Percentiles rank a stretch among this genome's conserved stretches.
Conservation (phyloP, 352 stramenopile genomes). For the Vaucheria bursata region DNA sequence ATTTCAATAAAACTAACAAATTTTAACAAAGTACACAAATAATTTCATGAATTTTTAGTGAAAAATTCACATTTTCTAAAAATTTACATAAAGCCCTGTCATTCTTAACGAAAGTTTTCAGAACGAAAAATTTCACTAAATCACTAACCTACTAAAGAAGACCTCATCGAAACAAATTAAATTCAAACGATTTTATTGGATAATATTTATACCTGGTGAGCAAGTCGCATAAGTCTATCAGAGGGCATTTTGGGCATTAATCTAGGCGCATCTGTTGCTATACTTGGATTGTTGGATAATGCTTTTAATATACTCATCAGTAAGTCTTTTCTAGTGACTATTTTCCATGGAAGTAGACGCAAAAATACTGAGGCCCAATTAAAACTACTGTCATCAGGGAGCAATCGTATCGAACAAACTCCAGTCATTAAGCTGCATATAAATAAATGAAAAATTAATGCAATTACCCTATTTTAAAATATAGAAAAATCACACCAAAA, state of each 20-base stretch:
- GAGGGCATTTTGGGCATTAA: slow-evolving; percentile 30
- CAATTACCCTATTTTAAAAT: no score
- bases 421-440: slow-evolving; percentile 37
- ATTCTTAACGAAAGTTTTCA: no score
- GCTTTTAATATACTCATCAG: slow-evolving; percentile 46
- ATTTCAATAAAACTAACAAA: no score
- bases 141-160: no score
- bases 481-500: no score
- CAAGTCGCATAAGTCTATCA: slow-evolving; percentile 35
- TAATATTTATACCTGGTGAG: slow-evolving; percentile 24
- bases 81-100: no score
- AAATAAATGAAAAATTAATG: no score
- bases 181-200: no score
- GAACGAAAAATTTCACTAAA: no score
- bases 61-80: not conserved
- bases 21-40: not conserved
- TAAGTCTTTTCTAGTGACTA: slow-evolving; percentile 36
- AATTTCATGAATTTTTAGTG: not conserved
- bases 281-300: slow-evolving; percentile 32
- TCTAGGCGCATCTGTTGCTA: slow-evolving; percentile 42
- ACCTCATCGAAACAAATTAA: no score
- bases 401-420: slow-evolving; percentile 19
- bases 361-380: slow-evolving; percentile 45
- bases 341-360: slow-evolving; percentile 36
- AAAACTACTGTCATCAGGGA: slow-evolving; percentile 43